Evolutionary conservation across 495 filamentous ascomycete genomes (phyloP), one percentile per base, ranked within the genome.

Genomic region (Haplographium delicatum): DNA sequence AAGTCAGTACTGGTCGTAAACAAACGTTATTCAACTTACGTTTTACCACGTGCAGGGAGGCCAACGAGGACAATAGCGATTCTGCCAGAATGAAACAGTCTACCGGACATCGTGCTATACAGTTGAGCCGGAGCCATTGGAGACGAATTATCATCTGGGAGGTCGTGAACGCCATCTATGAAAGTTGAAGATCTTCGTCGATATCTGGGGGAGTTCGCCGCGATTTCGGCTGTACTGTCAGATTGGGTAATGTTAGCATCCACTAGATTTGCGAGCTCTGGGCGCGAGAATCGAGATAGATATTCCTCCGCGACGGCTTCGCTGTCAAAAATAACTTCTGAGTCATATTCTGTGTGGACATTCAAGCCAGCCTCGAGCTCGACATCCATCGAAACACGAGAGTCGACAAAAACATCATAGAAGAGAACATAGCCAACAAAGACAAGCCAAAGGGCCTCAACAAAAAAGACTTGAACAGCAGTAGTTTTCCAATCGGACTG

Each of bases 1-100:
- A 30, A 47, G 44, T 44, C 37, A 60, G 70, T 30, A 72, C 54
- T 40, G 24, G 3, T 22, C 4, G 18, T 16, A 20, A 50, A 22
- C 22, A 5, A 40, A 44, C 9, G n/a, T 15, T 25, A 2, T 23
- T 11, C 5, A 4, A 71, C 85, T 56, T 72, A 91, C 82, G 94
- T 99, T 72, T 99, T 99, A 23, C 94, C 94, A 67, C 94, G 83
- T 26, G 94, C 94, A 38, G 94, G 94, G 34, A 95, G 78, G 44
- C 94, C 94, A 61, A 97, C 94, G 57, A 95, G 96, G 44, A 91
- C 91, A 50, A 99, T 97, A 31, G 89, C 90, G 57, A 99, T 97
- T 26, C 91, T 81, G 35, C 94, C 94, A 5, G 93, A 96, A 67
- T 99, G 94, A 63, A 97, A 99, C 20, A 99, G 81, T 18, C 91